Conservation (phyloP, 495 filamentous ascomycete species). For the Penicillium desertorum region DNA sequence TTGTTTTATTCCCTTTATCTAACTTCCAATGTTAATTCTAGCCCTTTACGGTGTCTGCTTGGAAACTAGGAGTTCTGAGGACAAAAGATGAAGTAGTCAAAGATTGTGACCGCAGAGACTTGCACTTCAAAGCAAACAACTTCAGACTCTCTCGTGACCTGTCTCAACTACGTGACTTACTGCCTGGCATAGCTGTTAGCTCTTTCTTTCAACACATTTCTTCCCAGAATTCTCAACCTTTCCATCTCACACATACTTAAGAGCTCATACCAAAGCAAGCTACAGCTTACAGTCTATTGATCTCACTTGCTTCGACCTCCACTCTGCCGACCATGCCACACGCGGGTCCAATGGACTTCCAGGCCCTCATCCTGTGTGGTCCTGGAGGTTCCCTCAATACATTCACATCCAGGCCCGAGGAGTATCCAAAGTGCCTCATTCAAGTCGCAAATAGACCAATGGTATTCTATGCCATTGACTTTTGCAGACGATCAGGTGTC, state of each 20-base stretch:
- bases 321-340: neutral
- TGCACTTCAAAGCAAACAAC: neutral
- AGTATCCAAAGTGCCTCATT: constrained; percentile 74
- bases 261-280: neutral
- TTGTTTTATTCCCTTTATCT: too few relatives aligned
- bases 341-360: neutral
- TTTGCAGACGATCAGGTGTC: constrained; percentile 81
- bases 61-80: too few relatives aligned
- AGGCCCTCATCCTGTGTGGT: constrained; percentile 32
- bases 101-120: too few relatives aligned
- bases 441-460: constrained; percentile 93
- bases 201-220: neutral
- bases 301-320: neutral
- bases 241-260: neutral
- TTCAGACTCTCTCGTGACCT: neutral
- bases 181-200: neutral
- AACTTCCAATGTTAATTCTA: too few relatives aligned
- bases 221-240: neutral
- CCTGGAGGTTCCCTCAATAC: constrained; percentile 87
- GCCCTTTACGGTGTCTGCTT: too few relatives aligned
- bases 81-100: too few relatives aligned
- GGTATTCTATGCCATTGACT: constrained; percentile 93
- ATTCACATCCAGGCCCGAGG: constrained; percentile 84
- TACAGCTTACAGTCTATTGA: neutral
- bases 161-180: neutral